phyloP scores from a whole-genome alignment of 2,329 filamentous ascomycete genomes.

The Clarireedia paspali region DNA sequence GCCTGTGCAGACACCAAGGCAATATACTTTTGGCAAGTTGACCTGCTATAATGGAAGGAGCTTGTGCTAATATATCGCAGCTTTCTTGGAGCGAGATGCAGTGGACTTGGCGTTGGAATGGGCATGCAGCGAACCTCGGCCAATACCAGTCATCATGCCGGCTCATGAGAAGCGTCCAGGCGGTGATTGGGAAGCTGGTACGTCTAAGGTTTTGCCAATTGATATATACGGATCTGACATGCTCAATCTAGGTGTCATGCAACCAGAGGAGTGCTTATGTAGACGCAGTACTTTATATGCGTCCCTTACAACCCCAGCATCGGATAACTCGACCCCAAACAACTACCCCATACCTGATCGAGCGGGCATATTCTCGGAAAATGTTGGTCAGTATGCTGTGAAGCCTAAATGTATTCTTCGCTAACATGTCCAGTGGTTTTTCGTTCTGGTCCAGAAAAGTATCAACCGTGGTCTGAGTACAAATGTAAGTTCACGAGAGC shows the following conservation, averaged over 20 bases:
- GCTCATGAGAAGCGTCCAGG: constrained; percentile 71
- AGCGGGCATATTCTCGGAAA: constrained; percentile 62
- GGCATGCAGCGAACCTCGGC: constrained; percentile 28
- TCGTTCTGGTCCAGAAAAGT: constrained; percentile 56
- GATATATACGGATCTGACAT: background rate
- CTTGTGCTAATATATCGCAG: constrained; percentile 12
- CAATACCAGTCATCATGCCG: constrained; percentile 30
- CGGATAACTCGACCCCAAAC: constrained; percentile 35
- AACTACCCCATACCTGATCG: constrained; percentile 67
- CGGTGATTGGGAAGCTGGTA: constrained; percentile 69
- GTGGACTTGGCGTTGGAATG: constrained; percentile 54
- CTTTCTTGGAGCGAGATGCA: constrained; percentile 49
- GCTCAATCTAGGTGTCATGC: constrained; percentile 40
- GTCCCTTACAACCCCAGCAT: constrained; percentile 54
- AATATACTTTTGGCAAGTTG: constrained; percentile 39
- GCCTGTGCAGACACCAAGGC: constrained; percentile 10
- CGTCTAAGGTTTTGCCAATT: constrained; percentile 7
- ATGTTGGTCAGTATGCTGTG: constrained; percentile 46
- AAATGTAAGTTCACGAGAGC: constrained; percentile 23
- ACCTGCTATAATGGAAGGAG: background rate
- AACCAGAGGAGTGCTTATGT: constrained; percentile 66
- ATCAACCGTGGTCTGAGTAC: constrained; percentile 48
- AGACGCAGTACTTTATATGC: constrained; percentile 67
- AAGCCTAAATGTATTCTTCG: background rate
- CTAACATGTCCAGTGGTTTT: constrained; percentile 50